Conservation (phyloP, 805 yeast species). For the Hanseniaspora nectarophila region DNA sequence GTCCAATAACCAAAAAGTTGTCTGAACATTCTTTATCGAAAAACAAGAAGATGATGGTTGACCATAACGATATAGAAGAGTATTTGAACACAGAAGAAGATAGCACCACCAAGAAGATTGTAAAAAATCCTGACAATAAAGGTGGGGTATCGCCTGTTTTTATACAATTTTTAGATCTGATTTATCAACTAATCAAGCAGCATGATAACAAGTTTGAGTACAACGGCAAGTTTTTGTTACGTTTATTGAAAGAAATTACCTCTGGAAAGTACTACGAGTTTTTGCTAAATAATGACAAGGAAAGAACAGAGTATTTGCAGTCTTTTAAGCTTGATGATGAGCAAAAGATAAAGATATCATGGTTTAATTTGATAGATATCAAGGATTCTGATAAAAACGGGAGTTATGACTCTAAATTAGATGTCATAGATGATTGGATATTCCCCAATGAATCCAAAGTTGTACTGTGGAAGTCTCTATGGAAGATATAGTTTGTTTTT, state of each 20-base stretch:
- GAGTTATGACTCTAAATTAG: not conserved
- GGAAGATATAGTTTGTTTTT: not conserved
- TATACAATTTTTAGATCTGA: slow-evolving; percentile 86
- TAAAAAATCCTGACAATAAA: not conserved
- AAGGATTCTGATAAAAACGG: slow-evolving; percentile 36
- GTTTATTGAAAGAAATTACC: slow-evolving; percentile 75
- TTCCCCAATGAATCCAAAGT: slow-evolving; percentile 40
- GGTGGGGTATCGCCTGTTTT: slow-evolving; percentile 70
- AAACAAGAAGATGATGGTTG: not conserved
- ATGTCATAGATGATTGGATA: slow-evolving; percentile 31
- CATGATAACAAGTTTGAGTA: slow-evolving; percentile 68
- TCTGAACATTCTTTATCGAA: not conserved
- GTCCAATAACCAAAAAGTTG: not conserved
- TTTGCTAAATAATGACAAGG: slow-evolving; percentile 61
- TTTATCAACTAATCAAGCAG: slow-evolving; percentile 65
- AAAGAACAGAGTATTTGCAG: slow-evolving; percentile 34
- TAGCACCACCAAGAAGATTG: not conserved
- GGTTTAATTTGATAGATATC: slow-evolving; percentile 62
- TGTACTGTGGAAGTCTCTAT: not conserved
- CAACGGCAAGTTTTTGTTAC: slow-evolving; percentile 73
- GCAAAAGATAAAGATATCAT: slow-evolving; percentile 73
- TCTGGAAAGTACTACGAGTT: slow-evolving; percentile 95
- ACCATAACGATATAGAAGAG: not conserved
- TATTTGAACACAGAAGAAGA: not conserved
- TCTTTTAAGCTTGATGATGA: slow-evolving; percentile 30